Evolutionary conservation across 441 rosid species (phyloP).

Genomic region (Theobroma grandiflorum): DNA sequence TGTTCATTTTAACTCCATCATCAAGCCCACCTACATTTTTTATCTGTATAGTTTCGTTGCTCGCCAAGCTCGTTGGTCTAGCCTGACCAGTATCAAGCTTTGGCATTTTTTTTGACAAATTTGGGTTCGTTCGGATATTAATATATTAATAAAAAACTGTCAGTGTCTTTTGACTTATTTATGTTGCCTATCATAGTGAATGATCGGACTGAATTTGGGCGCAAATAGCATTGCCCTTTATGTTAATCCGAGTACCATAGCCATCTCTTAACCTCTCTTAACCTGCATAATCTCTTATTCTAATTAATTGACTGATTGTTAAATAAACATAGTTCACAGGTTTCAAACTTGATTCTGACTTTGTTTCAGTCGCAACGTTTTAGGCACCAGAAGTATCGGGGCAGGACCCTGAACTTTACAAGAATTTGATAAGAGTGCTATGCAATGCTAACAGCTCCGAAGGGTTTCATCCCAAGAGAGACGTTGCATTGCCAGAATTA

Average conservation of each 20-base stretch:
- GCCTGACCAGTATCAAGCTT: too few relatives aligned
- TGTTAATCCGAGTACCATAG: too few relatives aligned
- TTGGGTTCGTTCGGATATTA: too few relatives aligned
- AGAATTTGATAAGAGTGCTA: slow-evolving; percentile 41
- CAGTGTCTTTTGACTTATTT: too few relatives aligned
- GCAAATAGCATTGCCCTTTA: too few relatives aligned
- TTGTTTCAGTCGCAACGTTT: neutral
- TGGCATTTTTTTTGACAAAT: too few relatives aligned
- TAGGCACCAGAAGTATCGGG: slow-evolving; percentile 48
- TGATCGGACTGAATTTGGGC: too few relatives aligned
- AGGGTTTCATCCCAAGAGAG: slow-evolving; percentile 45
- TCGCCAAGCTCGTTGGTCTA: too few relatives aligned
- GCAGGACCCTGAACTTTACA: slow-evolving; percentile 33
- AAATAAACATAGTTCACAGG: neutral
- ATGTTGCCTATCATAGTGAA: too few relatives aligned
- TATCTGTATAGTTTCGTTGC: neutral
- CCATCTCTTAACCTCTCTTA: too few relatives aligned
- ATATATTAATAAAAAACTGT: too few relatives aligned
- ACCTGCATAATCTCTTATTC: neutral
- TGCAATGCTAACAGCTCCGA: slow-evolving; percentile 54
- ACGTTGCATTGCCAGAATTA: slow-evolving; percentile 54
- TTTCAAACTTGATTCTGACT: neutral
- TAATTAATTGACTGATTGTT: too few relatives aligned
- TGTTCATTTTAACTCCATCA: neutral
- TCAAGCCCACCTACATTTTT: neutral